These are phyloP conservation scores for Ilyonectria mors-panacis DNA, from an alignment of 2,329 filamentous ascomycete species.

Conservation along the genomic window DNA sequence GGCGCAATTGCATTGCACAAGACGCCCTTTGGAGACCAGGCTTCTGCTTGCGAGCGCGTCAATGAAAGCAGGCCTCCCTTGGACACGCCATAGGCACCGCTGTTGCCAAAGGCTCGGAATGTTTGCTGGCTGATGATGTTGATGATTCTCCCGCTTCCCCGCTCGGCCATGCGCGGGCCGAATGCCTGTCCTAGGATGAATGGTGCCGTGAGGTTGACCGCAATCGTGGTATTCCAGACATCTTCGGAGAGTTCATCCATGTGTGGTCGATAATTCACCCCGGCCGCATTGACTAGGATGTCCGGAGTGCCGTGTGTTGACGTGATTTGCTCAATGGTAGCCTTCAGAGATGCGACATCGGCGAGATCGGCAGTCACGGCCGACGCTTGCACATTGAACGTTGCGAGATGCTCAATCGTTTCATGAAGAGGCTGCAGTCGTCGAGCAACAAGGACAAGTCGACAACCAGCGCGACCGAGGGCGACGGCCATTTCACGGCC, in stretches of 20 bases:
- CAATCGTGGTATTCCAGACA: constrained; percentile 51
- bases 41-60: constrained; percentile 54
- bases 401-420: constrained; percentile 42
- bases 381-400: constrained; percentile 45
- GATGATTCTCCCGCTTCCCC: constrained; percentile 52
- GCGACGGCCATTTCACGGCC: constrained; percentile 52
- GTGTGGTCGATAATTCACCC: constrained; percentile 49
- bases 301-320: constrained; percentile 46
- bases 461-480: constrained; percentile 49
- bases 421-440: constrained; percentile 43
- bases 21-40: constrained; percentile 53
- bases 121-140: constrained; percentile 53
- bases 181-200: constrained; percentile 52
- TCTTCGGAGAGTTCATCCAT: constrained; percentile 48
- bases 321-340: constrained; percentile 39
- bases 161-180: constrained; percentile 50
- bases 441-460: constrained; percentile 51
- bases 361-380: constrained; percentile 38
- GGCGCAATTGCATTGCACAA: constrained; percentile 54
- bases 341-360: constrained; percentile 33
- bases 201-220: constrained; percentile 52
- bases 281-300: constrained; percentile 53
- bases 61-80: constrained; percentile 51
- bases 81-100: constrained; percentile 52
- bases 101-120: constrained; percentile 51